Conservation (phyloP, 164 flowering plant species). For the Magnolia changhungtana region DNA sequence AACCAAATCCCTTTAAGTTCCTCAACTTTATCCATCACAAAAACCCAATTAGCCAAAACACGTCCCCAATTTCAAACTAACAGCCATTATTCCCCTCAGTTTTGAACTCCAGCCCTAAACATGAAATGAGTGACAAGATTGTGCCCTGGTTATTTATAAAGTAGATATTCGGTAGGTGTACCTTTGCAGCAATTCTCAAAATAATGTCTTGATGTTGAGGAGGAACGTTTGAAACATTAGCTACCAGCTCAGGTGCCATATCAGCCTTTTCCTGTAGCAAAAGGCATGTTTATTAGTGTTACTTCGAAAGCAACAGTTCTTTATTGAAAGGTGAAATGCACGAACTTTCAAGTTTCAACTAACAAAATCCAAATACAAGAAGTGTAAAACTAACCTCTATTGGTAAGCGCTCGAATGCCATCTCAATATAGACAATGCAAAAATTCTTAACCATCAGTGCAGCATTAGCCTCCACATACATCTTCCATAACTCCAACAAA, state of each 20-base stretch:
- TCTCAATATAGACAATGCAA: conserved; percentile 88
- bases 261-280: conserved; percentile 62
- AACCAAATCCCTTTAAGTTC: no score
- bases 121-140: background rate
- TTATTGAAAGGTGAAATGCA: background rate
- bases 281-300: conserved; percentile 4
- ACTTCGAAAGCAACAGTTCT: background rate
- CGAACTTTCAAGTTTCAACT: background rate
- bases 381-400: conserved; percentile 44
- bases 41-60: no score
- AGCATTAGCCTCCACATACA: conserved; percentile 52
- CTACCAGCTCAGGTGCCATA: conserved; percentile 60
- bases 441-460: conserved; percentile 84
- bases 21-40: no score
- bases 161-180: conserved; percentile 12
- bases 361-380: background rate
- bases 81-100: background rate
- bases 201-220: conserved; percentile 81
- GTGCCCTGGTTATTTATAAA: background rate
- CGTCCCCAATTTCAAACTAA: background rate
- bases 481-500: conserved; percentile 63
- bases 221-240: conserved; percentile 72
- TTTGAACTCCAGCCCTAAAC: no score
- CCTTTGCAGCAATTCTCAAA: conserved; percentile 64
- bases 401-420: conserved; percentile 77